Evolutionary conservation across 495 filamentous ascomycete species (phyloP).

Genomic region (Aspergillus nanangensis): DNA sequence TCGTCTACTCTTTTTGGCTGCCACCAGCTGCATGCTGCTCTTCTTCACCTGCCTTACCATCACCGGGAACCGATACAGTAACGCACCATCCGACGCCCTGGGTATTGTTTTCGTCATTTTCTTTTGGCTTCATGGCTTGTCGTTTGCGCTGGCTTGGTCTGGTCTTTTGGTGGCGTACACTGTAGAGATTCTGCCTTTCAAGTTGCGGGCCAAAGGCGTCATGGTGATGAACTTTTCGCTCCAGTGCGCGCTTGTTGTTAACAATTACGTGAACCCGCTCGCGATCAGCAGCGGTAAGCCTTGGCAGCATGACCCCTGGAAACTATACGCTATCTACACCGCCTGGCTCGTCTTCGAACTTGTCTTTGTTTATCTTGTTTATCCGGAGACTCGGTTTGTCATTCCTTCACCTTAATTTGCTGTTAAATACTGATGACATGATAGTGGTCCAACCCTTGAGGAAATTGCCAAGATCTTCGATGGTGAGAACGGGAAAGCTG

Average conservation of each 20-base stretch:
- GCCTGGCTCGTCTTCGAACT: conserved; percentile 54
- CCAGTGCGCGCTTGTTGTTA: conserved; percentile 49
- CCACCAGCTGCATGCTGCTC: conserved; percentile 46
- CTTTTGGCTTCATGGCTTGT: neutral
- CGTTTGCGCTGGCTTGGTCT: conserved; percentile 40
- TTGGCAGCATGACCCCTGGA: conserved; percentile 54
- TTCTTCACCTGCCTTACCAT: conserved; percentile 39
- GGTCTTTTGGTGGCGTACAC: conserved; percentile 56
- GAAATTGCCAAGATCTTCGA: conserved; percentile 57
- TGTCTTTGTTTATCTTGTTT: conserved; percentile 56
- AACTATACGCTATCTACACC: conserved; percentile 56
- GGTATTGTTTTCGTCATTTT: neutral
- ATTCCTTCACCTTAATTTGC: neutral
- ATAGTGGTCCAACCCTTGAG: conserved; percentile 55
- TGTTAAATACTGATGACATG: neutral
- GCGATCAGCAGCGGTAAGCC: conserved; percentile 48
- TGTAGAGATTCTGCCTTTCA: conserved; percentile 62
- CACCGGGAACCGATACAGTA: conserved; percentile 44
- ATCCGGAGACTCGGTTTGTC: conserved; percentile 30
- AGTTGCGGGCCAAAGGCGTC: conserved; percentile 62
- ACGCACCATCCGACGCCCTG: conserved; percentile 25
- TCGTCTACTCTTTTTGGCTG: conserved; percentile 47
- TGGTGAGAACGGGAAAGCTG: conserved; percentile 50
- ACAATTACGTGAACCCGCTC: conserved; percentile 53
- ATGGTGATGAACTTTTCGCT: conserved; percentile 47